Percentiles rank a stretch among this genome's conserved stretches.
Conservation (phyloP, 495 filamentous ascomycete species). For the Oleoguttula mirabilis region DNA sequence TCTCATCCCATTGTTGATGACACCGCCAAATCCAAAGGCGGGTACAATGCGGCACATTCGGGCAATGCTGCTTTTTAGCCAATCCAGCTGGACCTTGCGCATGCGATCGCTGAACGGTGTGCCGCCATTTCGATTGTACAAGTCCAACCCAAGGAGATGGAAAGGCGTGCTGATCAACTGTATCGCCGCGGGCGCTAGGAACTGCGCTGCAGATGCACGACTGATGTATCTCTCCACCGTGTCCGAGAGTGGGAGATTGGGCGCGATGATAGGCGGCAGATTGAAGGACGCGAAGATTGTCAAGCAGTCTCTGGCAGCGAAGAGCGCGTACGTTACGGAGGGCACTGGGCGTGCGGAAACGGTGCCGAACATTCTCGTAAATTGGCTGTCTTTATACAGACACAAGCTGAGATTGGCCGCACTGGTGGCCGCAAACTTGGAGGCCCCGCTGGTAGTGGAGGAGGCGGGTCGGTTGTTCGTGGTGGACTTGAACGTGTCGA, state of each 20-base stretch:
- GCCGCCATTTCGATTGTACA: constrained; percentile 57
- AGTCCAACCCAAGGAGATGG: constrained; percentile 76
- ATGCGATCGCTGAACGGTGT: constrained; percentile 46
- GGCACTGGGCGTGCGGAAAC: constrained; percentile 42
- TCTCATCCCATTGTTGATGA: constrained; percentile 69
- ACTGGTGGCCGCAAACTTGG: constrained; percentile 73
- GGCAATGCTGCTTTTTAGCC: constrained; percentile 62
- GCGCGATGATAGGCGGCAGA: constrained; percentile 66
- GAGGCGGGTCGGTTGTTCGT: constrained; percentile 42
- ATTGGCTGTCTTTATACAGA: constrained; percentile 85
- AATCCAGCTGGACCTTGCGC: constrained; percentile 58
- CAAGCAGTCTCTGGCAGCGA: constrained; percentile 72
- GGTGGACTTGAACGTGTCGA: constrained; percentile 71
- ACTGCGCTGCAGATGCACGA: constrained; percentile 59
- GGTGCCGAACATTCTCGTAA: constrained; percentile 70
- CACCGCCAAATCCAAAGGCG: constrained; percentile 86
- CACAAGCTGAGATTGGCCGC: constrained; percentile 82
- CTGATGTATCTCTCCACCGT: constrained; percentile 40
- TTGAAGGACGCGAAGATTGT: constrained; percentile 95
- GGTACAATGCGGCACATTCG: constrained; percentile 85
- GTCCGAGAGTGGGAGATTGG: constrained; percentile 34
- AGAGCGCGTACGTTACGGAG: constrained; percentile 59
- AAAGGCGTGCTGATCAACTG: constrained; percentile 76
- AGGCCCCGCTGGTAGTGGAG: constrained; percentile 54
- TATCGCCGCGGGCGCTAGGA: constrained; percentile 64